Evolutionary conservation across 2,329 filamentous ascomycete genomes (phyloP).

Genomic region (Colletotrichum eleusines): DNA sequence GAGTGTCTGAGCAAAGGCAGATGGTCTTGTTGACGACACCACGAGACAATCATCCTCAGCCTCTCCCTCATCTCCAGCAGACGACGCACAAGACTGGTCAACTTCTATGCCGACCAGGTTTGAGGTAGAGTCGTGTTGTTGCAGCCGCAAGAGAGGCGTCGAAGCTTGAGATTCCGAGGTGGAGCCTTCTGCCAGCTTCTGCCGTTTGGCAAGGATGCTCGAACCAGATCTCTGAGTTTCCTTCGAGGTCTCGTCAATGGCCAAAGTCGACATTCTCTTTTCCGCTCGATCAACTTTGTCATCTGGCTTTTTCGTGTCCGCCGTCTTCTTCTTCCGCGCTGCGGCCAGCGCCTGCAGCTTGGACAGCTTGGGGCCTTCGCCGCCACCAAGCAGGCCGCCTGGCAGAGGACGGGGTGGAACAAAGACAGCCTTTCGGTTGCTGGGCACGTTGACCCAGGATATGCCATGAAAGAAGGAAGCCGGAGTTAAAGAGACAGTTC

Average conservation of each 20-base stretch:
- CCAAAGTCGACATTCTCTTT: constrained; percentile 48
- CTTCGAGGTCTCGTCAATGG: constrained; percentile 42
- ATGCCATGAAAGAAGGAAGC: constrained; percentile 82
- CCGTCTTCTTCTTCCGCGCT: constrained; percentile 85
- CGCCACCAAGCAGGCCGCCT: constrained; percentile 83
- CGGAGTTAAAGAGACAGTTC: constrained; percentile 46
- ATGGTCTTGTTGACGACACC: constrained; percentile 54
- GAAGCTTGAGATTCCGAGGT: constrained; percentile 11
- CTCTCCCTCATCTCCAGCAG: neutral
- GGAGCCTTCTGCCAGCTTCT: constrained; percentile 44
- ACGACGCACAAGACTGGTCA: neutral
- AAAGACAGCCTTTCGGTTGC: constrained; percentile 73
- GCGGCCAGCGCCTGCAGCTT: constrained; percentile 93
- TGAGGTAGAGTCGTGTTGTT: neutral
- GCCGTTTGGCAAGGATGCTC: constrained; percentile 43
- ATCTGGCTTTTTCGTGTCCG: constrained; percentile 63
- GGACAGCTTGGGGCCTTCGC: constrained; percentile 77
- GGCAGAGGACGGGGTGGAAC: constrained; percentile 64
- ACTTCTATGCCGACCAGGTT: constrained; percentile 31
- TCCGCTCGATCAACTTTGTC: constrained; percentile 47
- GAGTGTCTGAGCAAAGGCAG: constrained; percentile 67
- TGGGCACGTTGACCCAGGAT: constrained; percentile 84
- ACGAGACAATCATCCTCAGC: constrained; percentile 31
- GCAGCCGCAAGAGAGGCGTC: neutral
- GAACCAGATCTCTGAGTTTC: constrained; percentile 41